phyloP scores from a whole-genome alignment of 208 protist genomes.

The Leishmania amazonensis region DNA sequence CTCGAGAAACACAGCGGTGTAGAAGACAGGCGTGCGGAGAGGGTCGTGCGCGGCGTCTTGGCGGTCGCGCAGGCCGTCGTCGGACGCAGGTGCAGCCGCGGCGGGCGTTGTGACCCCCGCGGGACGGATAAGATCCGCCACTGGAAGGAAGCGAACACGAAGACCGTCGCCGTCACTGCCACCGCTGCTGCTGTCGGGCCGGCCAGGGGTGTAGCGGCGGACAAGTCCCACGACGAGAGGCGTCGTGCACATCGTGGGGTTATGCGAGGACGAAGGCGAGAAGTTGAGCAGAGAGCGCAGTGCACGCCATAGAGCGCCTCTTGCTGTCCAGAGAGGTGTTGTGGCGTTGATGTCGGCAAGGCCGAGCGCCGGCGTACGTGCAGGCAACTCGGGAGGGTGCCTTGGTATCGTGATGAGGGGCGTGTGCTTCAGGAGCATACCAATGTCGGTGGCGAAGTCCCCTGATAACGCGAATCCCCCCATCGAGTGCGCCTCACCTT shows the following conservation, averaged over 20 bases:
- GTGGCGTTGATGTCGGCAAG: neutral
- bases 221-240: constrained; percentile 41
- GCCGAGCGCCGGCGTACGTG: neutral
- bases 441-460: constrained; percentile 14
- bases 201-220: constrained; percentile 27
- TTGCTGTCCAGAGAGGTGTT: neutral
- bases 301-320: constrained; percentile 4
- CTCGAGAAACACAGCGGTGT: constrained; percentile 26
- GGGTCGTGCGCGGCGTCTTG: neutral
- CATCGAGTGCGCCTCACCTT: neutral
- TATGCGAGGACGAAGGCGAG: constrained; percentile 14
- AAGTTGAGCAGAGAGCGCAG: constrained; percentile 24
- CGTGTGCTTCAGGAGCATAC: constrained; percentile 12
- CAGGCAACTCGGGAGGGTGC: neutral
- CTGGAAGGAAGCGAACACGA: constrained; percentile 34
- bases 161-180: constrained; percentile 9
- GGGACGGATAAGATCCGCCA: constrained; percentile 2
- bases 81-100: neutral
- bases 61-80: neutral
- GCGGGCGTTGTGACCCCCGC: neutral
- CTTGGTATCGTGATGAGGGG: constrained; percentile 10
- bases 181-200: neutral
- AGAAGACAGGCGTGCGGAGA: constrained; percentile 4
- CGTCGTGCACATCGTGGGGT: constrained; percentile 26
- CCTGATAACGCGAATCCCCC: constrained; percentile 11